Conservation (phyloP, 768 basidiomycete genomes). For the Polyporus arcularius region DNA sequence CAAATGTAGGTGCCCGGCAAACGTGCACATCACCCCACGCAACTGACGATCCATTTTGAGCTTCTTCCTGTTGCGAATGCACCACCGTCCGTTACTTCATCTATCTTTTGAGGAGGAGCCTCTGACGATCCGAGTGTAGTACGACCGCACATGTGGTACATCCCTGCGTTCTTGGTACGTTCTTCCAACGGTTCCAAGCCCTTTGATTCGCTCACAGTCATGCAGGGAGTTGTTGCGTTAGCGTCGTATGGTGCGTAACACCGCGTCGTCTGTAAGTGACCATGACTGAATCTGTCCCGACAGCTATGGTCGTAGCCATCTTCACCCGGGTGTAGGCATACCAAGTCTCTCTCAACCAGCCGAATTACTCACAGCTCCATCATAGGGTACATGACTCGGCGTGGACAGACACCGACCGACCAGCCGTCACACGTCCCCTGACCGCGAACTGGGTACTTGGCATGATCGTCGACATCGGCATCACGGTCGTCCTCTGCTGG, state of each 20-base stretch:
- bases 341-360: background rate
- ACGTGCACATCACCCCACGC: too few relatives aligned
- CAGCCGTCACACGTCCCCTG: background rate
- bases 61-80: slow-evolving; percentile 7
- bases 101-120: too few relatives aligned
- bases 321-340: background rate
- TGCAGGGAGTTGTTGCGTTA: slow-evolving; percentile 1
- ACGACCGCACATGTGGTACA: slow-evolving; percentile 8
- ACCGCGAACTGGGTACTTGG: slow-evolving; percentile 11
- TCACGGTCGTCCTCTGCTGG: slow-evolving; percentile 10
- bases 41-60: background rate
- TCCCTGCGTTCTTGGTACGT: slow-evolving; percentile 1
- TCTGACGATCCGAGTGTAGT: background rate
- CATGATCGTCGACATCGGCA: slow-evolving; percentile 5
- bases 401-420: background rate
- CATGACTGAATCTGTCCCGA: background rate
- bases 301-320: background rate
- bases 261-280: background rate
- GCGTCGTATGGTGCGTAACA: slow-evolving; percentile 9
- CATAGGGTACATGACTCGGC: background rate
- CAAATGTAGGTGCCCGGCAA: background rate
- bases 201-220: background rate
- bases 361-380: background rate
- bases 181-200: background rate
- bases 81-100: background rate